Evolutionary conservation across 495 filamentous ascomycete species (phyloP).

Genomic region (Aspergillus asperescens): DNA sequence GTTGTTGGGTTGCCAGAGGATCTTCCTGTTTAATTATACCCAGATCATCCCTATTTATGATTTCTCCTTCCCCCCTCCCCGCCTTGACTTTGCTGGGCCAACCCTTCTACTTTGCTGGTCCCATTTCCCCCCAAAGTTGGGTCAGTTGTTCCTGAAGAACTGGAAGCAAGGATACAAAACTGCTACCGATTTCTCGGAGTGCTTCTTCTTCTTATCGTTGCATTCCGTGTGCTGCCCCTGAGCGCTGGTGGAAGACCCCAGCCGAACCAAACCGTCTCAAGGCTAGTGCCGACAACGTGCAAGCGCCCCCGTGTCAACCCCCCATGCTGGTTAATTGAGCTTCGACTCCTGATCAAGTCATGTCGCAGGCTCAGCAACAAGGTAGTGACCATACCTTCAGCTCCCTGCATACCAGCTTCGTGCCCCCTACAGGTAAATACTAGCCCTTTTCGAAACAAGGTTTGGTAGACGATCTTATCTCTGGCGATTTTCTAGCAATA

Average conservation of each 20-base stretch:
- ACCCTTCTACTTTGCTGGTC: neutral
- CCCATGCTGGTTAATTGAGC: conserved; percentile 18
- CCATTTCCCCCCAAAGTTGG: conserved; percentile 2
- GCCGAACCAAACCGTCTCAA: conserved; percentile 14
- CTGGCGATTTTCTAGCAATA: conserved; percentile 30
- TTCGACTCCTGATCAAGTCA: conserved; percentile 33
- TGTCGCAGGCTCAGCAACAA: conserved; percentile 39
- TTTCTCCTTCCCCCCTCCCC: conserved; percentile 2
- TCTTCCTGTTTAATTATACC: conserved; percentile 3
- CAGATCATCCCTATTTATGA: conserved; percentile 7
- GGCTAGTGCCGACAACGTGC: conserved; percentile 13
- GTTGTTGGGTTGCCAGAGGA: neutral
- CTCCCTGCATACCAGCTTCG: conserved; percentile 6
- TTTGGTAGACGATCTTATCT: conserved; percentile 23
- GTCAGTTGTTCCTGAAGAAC: neutral
- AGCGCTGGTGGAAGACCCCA: conserved; percentile 12
- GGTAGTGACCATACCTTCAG: conserved; percentile 23
- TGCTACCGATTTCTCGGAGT: neutral
- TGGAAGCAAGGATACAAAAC: neutral
- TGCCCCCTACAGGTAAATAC: conserved; percentile 18
- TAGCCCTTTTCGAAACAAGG: conserved; percentile 14
- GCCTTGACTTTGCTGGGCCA: conserved; percentile 1
- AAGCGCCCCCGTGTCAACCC: conserved; percentile 14
- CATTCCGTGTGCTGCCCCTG: conserved; percentile 13
- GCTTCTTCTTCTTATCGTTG: neutral